Evolutionary conservation across 2,329 filamentous ascomycete genomes (phyloP), one percentile per base, ranked within the genome.

Genomic region (Claviceps sp.): DNA sequence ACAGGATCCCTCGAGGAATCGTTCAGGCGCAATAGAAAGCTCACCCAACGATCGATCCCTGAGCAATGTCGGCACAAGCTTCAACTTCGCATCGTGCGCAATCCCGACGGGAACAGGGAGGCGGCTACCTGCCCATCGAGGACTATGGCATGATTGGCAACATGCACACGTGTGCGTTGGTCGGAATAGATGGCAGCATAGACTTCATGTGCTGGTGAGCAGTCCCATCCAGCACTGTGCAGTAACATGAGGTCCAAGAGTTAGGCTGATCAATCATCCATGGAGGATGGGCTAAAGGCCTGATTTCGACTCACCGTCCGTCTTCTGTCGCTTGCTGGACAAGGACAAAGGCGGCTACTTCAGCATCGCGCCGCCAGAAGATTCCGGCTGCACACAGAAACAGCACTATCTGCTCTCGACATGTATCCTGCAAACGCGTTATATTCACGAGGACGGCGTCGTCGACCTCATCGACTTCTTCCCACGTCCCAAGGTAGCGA

Each of bases 141-240:
- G 79, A 89, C 65, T 89, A 89, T 72, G 85, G 85, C 52, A 76
- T 89, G 66, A 87, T 89, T 59, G 85, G 85, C 24, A 88, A 89
- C 61, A 87, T 89, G 84, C 77, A 82, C 60, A 89, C 85, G 1
- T 87, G 83, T 69, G 84, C 85, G 14, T 70, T 88, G n/a, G 76
- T 87, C 22, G 84, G 82, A 57, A 85, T 85, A 62, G 81, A 85
- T 60, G 85, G 85, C 24, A 84, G 83, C 57, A 67, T 89, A 53
- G 85, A 88, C 62, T 87, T 82, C 59, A 85, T 89, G 83, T 89
- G 84, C 65, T 89, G 84, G 81, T 81, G 61, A 65, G 73, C 57
- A 52, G 20, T 40, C 14, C 4, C 18, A n/a, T 18, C 40, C 40
- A 41, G 41, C 22, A 11, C 41, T 43, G 41, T 13, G 41, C 41